Evolutionary conservation across 768 basidiomycete genomes (phyloP).

Genomic region (Hortiboletus campestris): DNA sequence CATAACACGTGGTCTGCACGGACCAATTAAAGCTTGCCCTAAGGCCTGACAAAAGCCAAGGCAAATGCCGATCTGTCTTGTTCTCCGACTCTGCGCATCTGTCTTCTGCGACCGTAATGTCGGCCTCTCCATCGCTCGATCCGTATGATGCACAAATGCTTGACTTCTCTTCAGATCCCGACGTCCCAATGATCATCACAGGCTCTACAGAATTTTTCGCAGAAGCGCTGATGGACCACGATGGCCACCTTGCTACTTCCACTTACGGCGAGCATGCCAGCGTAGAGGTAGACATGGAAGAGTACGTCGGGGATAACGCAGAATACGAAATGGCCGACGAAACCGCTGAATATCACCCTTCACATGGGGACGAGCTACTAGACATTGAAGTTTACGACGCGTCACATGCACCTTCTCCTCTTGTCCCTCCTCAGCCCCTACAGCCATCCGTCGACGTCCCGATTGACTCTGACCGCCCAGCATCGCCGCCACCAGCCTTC

Average conservation of each 20-base stretch:
- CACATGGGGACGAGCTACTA: conserved; percentile 27
- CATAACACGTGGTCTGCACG: conserved; percentile 31
- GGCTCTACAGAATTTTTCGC: conserved; percentile 47
- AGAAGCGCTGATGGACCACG: conserved; percentile 62
- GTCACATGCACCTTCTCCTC: conserved; percentile 34
- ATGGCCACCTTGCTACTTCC: conserved; percentile 33
- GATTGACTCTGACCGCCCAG: conserved; percentile 15
- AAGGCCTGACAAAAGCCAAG: conserved; percentile 7
- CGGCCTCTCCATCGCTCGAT: conserved; percentile 39
- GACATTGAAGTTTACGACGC: conserved; percentile 44
- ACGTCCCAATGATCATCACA: conserved; percentile 56
- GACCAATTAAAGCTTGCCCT: conserved; percentile 30
- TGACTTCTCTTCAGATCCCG: conserved; percentile 54
- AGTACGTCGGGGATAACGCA: conserved; percentile 42
- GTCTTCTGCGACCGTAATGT: conserved; percentile 21
- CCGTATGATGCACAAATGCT: conserved; percentile 63
- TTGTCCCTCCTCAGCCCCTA: conserved; percentile 12
- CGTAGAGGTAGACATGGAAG: conserved; percentile 69
- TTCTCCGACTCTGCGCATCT: conserved; percentile 15
- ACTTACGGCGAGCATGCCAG: conserved; percentile 36
- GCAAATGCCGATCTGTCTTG: conserved; percentile 18
- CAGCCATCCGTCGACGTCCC: conserved; percentile 15
- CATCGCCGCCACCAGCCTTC: neutral
- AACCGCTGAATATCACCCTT: conserved; percentile 26
- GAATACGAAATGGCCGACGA: conserved; percentile 49